Conservation (phyloP, 73 alveolate genomes). For the Blepharisma japonicum region DNA sequence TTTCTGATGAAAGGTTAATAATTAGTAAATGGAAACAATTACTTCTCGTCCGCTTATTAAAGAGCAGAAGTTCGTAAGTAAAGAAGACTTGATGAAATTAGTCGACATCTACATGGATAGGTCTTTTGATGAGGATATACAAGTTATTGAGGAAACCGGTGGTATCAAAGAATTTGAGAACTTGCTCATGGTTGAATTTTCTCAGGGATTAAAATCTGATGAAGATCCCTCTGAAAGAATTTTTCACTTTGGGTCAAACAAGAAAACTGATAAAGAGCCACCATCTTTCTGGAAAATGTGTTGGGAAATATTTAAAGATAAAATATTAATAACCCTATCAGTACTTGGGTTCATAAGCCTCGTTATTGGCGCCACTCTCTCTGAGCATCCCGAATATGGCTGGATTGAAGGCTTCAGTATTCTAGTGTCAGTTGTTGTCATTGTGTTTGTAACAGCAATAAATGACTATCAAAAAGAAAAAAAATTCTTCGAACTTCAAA, state of each 20-base stretch:
- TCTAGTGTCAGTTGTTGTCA: slow-evolving; percentile 64
- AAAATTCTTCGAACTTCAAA: slow-evolving; percentile 38
- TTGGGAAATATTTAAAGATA: slow-evolving; percentile 66
- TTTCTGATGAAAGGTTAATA: too few species aligned
- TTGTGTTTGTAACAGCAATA: slow-evolving; percentile 61
- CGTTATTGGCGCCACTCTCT: slow-evolving; percentile 58
- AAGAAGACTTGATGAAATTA: neutral
- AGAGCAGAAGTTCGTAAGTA: too few species aligned
- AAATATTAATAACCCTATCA: slow-evolving; percentile 59
- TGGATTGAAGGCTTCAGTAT: slow-evolving; percentile 88
- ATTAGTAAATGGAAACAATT: too few species aligned
- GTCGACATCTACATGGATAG: slow-evolving; percentile 33
- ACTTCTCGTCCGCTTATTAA: too few species aligned
- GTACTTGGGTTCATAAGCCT: slow-evolving; percentile 69
- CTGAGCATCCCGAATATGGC: slow-evolving; percentile 57
- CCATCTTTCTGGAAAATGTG: slow-evolving; percentile 34
- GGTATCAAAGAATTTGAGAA: neutral
- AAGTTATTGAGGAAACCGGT: slow-evolving; percentile 41
- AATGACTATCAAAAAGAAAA: slow-evolving; percentile 62
- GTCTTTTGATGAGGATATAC: slow-evolving; percentile 52
- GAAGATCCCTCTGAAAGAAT: slow-evolving; percentile 37
- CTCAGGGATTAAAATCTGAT: slow-evolving; percentile 35
- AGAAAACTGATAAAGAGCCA: slow-evolving; percentile 30
- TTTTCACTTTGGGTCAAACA: slow-evolving; percentile 36
- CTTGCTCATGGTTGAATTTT: neutral